phyloP scores from a whole-genome alignment of 306 rosid genomes.

The Quercus aquifolioides region DNA sequence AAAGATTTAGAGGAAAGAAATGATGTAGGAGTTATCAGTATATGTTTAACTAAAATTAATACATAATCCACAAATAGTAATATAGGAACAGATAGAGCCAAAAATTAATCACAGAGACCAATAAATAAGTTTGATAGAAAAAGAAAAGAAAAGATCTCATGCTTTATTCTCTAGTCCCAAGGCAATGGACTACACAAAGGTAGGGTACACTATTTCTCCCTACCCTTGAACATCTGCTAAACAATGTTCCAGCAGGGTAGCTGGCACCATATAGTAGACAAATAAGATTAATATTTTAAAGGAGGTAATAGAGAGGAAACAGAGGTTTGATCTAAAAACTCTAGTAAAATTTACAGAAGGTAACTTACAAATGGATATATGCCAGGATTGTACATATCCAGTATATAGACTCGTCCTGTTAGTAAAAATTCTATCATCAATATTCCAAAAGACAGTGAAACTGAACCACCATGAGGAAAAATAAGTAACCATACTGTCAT shows the following conservation, averaged over 20 bases:
- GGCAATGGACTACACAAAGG: not conserved
- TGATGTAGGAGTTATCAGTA: not conserved
- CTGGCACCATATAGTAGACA: not conserved
- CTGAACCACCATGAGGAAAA: constrained; percentile 20
- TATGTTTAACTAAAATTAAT: not conserved
- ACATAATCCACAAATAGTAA: not conserved
- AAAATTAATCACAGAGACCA: not conserved
- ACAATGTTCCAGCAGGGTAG: not conserved
- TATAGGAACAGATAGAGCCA: not conserved
- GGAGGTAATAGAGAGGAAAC: no score
- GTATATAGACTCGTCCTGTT: constrained; percentile 76
- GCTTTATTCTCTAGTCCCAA: not conserved
- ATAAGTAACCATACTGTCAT: constrained; percentile 59
- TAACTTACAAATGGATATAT: constrained; percentile 83
- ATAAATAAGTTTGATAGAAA: not conserved
- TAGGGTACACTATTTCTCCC: not conserved
- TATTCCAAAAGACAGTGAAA: constrained; percentile 8
- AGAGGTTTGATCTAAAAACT: no score
- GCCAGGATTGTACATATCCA: constrained; percentile 91
- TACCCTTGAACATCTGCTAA: not conserved
- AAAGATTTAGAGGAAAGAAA: not conserved
- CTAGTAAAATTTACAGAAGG: not conserved
- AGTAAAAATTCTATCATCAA: constrained; percentile 28
- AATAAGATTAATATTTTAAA: not conserved
- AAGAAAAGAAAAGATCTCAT: not conserved